Evolutionary conservation across 139 green algal genomes (phyloP), one percentile per base, ranked within the genome.

Genomic region (Deuterostichococcus epilithicus): DNA sequence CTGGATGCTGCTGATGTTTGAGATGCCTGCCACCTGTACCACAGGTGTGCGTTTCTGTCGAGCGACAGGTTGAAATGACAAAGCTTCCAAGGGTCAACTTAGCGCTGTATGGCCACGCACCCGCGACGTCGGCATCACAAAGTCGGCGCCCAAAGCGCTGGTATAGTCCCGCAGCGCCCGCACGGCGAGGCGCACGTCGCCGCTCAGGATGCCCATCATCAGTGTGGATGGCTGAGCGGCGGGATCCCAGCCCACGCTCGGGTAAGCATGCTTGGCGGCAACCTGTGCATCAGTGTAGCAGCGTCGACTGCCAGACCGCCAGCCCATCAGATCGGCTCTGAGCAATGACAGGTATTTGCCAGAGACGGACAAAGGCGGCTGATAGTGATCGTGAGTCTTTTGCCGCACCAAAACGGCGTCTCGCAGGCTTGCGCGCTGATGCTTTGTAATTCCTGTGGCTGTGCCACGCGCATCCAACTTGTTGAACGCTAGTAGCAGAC

Each of bases 141-240:
- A 90, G 0, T 66, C 45, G 37, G 91, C 66, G 2, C 74, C 73
- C 26, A 91, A 77, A 0, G 83, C 86, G 47, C 81, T 35, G 72
- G 81, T 87, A 75, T 89, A 93, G 74, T 93, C 89, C 0, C 89
- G 74, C 33, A 90, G 81, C 1, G 87, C 86, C 0, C 85, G 77
- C n/a, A 86, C 68, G 0, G 65, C 82, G 8, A 86, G 71, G 15
- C 76, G 45, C 22, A 84, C 76, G 18, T 91, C 86, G 30, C 88
- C 87, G 18, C 87, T 81, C 3, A 93, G 47, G 44, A 94, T 74
- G 1, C 89, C 90, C 65, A 94, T 47, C 67, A 94, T 80, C 34
- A 94, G 82, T 25, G 34, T 30, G 5, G 39, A 35, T 15, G 74
- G 63, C 39, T 34, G 28, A 32, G 58, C 52, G 8, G 45, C 60